Evolutionary conservation across 2,329 filamentous ascomycete species (phyloP), one percentile per base, ranked within the genome.

Genomic region (Exophiala sp.): DNA sequence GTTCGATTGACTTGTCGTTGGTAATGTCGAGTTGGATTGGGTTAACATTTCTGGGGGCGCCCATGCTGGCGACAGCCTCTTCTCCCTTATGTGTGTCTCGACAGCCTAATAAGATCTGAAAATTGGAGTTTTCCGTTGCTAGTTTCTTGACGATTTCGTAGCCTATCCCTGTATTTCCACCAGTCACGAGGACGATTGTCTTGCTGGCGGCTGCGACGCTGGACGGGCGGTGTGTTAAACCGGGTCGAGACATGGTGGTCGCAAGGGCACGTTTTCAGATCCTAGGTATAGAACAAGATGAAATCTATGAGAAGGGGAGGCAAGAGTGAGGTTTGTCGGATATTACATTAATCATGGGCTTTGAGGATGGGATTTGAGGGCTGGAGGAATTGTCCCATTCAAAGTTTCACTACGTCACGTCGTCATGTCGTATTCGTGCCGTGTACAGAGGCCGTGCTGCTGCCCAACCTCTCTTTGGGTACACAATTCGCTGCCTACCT

Each of bases 1-100:
- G 59, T 5, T 70, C 68, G 18, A 72, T 66, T 40, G 66, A 68
- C 24, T 62, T 57, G 40, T 55, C 63, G 47, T 66, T 66, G 8
- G 67, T 57, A 29, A 73, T 67, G 50, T 73, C 69, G 18, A 72
- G 45, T 41, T 66, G 61, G n/a, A 72, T 54, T 7, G 62, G 63
- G 43, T 64, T 64, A 45, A 64, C 62, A 47, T 64, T 64, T 34
- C 50, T 14, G 11, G 60, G 62, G 3, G 62, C 62, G 9, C 62
- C 62, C 54, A 64, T 58, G 16, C 52, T 51, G 8, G 57, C 42
- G 6, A 48, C 60, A 1, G 62, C 55, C 56, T 74, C 3, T 62
- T 76, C 54, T 68, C 73, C 8, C 65, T 73, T 3, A 56, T 71
- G 4, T 63, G 65, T 46, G 58, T 75, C 34, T 62, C 69, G 57